Base-by-base conservation (phyloP, 176 grass and related monocot genomes). In the Zoysia japonica region DNA sequence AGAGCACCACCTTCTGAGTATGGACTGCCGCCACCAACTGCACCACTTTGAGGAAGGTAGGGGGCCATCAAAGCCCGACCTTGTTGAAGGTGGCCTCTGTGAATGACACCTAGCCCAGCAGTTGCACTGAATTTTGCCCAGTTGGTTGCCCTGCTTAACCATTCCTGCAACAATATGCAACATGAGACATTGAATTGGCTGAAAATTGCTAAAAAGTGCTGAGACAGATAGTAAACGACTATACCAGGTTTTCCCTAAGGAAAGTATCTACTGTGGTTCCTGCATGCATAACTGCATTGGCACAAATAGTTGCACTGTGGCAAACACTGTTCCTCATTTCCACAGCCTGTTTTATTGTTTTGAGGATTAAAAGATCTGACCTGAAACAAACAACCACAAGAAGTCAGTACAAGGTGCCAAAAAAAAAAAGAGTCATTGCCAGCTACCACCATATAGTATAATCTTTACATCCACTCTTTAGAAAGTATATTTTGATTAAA, bases 281-380 rank as follows among this genome's bases (percentile, higher is more conserved):
- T 19, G 96, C 96, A 84, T 99, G 96, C 96, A 99, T 99, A 74
- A 99, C 76, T 57, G 96, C 96, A 86, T 99, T 99, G 75, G 96
- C 87, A 44, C 96, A 99, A 61, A 99, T 99, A 40, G 96, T 93
- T 52, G 96, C 96, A 59, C 96, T 99, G 79, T 99, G 96, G 87
- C 96, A 99, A 65, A 99, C 96, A 79, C 92, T 99, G 77, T 99
- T 99, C 82, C 96, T 93, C 96, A 99, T 99, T 87, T 99, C 96
- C 79, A 99, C 96, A 1, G 92, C 91, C 76, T 99, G 96, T 85
- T 99, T 99, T 89, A 96, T 96, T 35, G 92, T 96, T 77, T 99
- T 99, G 76, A 99, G 77, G 83, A 99, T 99, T 66, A 99, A 88
- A 85, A 99, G 92, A 81, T 99, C 96, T 0, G 96, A 99, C 80